Percentiles rank a stretch among this genome's conserved stretches.
These are phyloP conservation scores for Santalum album DNA, from an alignment of 164 flowering plant species.

Conservation along the genomic window DNA sequence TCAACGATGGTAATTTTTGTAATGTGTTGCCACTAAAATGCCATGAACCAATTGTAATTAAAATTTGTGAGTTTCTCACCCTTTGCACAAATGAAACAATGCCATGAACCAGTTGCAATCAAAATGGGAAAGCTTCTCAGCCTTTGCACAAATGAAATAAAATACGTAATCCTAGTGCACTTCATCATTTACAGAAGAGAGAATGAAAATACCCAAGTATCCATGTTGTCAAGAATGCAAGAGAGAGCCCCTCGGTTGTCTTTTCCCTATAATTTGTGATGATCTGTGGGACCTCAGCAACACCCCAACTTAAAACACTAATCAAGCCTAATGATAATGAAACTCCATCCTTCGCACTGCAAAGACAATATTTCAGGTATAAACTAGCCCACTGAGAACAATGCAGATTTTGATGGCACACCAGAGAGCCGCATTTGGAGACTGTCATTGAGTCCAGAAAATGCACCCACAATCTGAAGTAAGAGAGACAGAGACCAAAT, in stretches of 20 bases:
- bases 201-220: slow-evolving; percentile 39
- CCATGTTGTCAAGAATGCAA: slow-evolving; percentile 63
- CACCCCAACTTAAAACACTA: slow-evolving; percentile 63
- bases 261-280: slow-evolving; percentile 53
- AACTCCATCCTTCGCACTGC: slow-evolving; percentile 36
- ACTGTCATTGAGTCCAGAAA: background rate
- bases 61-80: no score
- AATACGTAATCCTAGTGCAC: no score
- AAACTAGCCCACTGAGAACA: slow-evolving; percentile 31
- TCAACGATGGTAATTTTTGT: no score
- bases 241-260: slow-evolving; percentile 56
- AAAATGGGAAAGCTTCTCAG: background rate
- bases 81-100: no score
- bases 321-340: slow-evolving; percentile 48
- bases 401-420: slow-evolving; percentile 22
- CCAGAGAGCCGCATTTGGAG: background rate
- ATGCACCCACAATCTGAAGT: background rate
- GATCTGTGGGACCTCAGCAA: slow-evolving; percentile 77
- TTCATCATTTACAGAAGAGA: background rate
- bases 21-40: no score
- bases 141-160: background rate
- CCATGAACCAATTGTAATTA: no score
- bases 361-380: slow-evolving; percentile 42
- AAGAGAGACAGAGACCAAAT: no score
- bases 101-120: no score